Base-by-base conservation (phyloP, 2,329 filamentous ascomycete species). In the Pseudopyrenochaeta lycopersici region DNA sequence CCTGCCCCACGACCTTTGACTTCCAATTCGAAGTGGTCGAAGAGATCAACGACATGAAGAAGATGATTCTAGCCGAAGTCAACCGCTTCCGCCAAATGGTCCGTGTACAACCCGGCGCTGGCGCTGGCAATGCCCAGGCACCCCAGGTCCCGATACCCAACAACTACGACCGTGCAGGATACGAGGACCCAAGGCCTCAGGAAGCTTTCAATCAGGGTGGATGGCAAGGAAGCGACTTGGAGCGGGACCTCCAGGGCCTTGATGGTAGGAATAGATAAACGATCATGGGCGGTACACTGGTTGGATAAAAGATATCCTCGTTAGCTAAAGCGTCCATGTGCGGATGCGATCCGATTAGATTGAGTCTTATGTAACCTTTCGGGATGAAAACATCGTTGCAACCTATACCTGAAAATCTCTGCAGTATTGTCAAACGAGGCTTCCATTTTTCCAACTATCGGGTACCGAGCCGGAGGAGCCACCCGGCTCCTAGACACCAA, bases 11-110 rank as follows among this genome's bases (percentile, higher is more conserved):
- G 14, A 93, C 92, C 15, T 99, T 99, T 79, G 93, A 99, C 82
- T 99, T 99, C 81, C 90, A 94, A 75, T 99, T 99, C 72, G 95
- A 99, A 77, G 88, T 97, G n/a, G 87, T 97, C 33, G 94, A 99
- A 47, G 95, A 98, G 39, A 92, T 99, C 17, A 85, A 83, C 18
- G 91, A 97, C 66, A 98, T 99, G 93, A 91, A 95, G 74, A 88
- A 89, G 78, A 96, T 97, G 91, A 99, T 99, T 62, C 82, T 97
- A 54, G 90, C 94, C n/a, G 95, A 99, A 78, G 95, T 99, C 43
- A 84, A 87, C 72, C 85, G 88, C 62, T 99, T 99, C 87, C 87
- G 95, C 59, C 82, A 84, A 52, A 74, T 78, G 49, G 85, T 88
- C 20, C 64, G 76, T 17, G 66, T 75, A 40, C 76, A 77, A 60